Evolutionary conservation across 768 basidiomycete species (phyloP), one percentile per base, ranked within the genome.

Genomic region (Phylloporus arenicola): DNA sequence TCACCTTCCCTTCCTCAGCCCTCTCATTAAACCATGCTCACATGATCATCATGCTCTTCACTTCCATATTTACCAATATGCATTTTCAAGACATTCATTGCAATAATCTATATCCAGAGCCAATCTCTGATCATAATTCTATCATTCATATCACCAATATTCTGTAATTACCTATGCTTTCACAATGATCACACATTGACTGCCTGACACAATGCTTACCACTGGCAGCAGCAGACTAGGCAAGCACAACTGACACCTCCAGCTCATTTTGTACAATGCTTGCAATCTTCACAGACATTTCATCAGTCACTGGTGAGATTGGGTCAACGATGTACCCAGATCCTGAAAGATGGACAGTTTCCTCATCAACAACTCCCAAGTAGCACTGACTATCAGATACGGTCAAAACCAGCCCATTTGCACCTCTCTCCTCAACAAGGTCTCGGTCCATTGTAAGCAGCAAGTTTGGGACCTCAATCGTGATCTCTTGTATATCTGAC

Each of bases 381-480:
- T 55, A 8, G 47, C 47, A 1, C 11, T 55, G 33, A 42, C 54
- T 1, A 17, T 55, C 16, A 25, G 51, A 0, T 55, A 55, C 5
- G 54, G 54, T 0, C 54, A 55, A 11, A 55, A 55, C 2, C 54
- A 55, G 8, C 38, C 37, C 1, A 14, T 47, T 12, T 39, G 20
- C 3, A 6, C 34, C 14, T 42, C 25, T 14, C 3, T 0, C 4
- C 25, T 27, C 6, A 20, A 25, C 7, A 14, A 24, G 5, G 2
- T 2, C 6, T 4, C 8, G 5, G n/a, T 48, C 13, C 12, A 16
- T 0, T 19, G 6, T 3, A 47, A 55, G 9, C 11, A 4, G 0
- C 1, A 14, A 0, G 10, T 27, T 2, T 52, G 54, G 54, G n/a
- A 39, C 11, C 11, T 2, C 0, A 51, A 55, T 9, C 17, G 34